These are phyloP conservation scores for Pyrus betulifolia DNA, from an alignment of 306 rosid species.

Conservation along the genomic window DNA sequence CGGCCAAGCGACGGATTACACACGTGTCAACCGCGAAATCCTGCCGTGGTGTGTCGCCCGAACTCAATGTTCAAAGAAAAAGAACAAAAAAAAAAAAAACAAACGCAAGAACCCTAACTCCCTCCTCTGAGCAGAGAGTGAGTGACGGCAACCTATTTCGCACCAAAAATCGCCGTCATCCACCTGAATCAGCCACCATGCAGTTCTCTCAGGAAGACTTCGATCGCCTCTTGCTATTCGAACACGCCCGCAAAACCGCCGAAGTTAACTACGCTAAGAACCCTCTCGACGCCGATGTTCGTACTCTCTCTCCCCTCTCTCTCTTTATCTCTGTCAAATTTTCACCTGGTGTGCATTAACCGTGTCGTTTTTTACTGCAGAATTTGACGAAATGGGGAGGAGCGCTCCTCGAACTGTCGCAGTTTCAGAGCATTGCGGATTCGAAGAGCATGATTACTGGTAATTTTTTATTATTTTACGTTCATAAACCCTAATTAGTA, in stretches of 20 bases:
- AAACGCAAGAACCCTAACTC: not conserved
- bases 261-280: slow-evolving; percentile 50
- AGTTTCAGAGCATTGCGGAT: slow-evolving; percentile 41
- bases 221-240: slow-evolving; percentile 43
- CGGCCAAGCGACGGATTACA: not conserved
- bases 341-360: not conserved
- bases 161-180: not conserved
- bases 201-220: slow-evolving; percentile 55
- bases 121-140: not conserved
- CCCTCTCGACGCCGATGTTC: slow-evolving; percentile 70
- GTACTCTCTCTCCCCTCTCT: slow-evolving; percentile 2
- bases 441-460: slow-evolving; percentile 56
- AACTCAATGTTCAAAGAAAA: not conserved
- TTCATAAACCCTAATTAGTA: not conserved
- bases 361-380: slow-evolving; percentile 20
- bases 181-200: slow-evolving; percentile 26
- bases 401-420: slow-evolving; percentile 67
- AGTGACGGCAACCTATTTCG: not conserved
- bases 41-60: not conserved
- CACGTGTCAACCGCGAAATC: not conserved
- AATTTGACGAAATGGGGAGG: slow-evolving; percentile 74
- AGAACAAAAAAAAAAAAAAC: too few relatives aligned
- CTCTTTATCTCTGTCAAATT: not conserved
- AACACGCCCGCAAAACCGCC: slow-evolving; percentile 49
- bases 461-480: slow-evolving; percentile 1